Evolutionary conservation across 257 asterid species (phyloP), one percentile per base, ranked within the genome.

Genomic region (Sherardia arvensis): DNA sequence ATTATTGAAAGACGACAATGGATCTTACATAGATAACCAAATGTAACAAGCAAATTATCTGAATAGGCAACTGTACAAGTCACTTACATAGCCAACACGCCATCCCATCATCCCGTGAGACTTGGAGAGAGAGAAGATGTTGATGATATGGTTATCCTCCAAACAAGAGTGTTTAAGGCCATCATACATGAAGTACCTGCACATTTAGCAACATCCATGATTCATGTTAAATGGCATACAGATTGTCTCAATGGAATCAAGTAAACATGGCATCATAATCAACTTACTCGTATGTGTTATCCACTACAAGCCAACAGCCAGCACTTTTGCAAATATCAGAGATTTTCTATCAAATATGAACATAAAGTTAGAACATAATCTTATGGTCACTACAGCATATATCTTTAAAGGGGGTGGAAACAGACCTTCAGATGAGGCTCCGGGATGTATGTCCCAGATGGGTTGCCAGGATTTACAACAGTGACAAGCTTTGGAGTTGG

Each of bases 61-160:
- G n/a, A n/a, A n/a, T n/a, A n/a, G n/a, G n/a, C n/a, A n/a, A n/a
- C n/a, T n/a, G n/a, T n/a, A n/a, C n/a, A n/a, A n/a, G n/a, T n/a
- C n/a, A 81, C 97, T 87, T 81, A 90, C 99, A 38, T 90, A 93
- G 72, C 99, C 99, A 71, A 93, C 97, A 75, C 99, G 90, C 99
- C 99, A 93, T 61, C 99, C 99, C 99, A 93, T 93, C 99, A 93
- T 93, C 56, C 99, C 99, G 60, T 93, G 87, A 60, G 99, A 97
- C 78, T 93, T 93, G 26, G 99, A 93, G 74, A 93, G 87, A 55
- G 99, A 93, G 65, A 93, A 93, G 55, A 93, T 73, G 68, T 93
- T 90, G 77, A 90, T 86, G 0, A 93, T 78, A 83, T 93, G 99
- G 69, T 77, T 33, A 62, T 49, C 96, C 82, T 93, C 99, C 20